Base-by-base conservation (phyloP, 306 rosid genomes). In the Carpinus fangiana region DNA sequence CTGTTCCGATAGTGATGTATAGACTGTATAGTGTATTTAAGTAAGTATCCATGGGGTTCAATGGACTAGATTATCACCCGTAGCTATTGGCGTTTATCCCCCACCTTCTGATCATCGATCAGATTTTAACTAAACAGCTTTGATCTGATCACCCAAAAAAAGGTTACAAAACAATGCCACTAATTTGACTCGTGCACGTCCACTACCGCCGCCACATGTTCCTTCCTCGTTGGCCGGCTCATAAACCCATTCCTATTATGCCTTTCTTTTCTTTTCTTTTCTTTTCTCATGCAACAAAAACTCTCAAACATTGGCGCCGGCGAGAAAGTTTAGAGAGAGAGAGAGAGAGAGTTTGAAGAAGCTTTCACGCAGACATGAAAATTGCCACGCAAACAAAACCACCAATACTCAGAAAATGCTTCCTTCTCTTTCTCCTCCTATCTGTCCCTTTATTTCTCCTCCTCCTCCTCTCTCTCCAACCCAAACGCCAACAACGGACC, bases 341-440 rank as follows among this genome's bases (percentile, higher is more conserved):
- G 46, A n/a, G 73, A 9, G 14, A 21, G 6, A n/a, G 21, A 56
- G 8, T 28, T 12, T 54, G 21, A 59, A 57, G 31, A 16, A 43
- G 8, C 26, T 23, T 21, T 36, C 75, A 54, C 47, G 74, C 80
- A 81, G 73, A 74, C 54, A 91, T 91, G 97, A 91, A 86, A 90
- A 48, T 31, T 31, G 3, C 57, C 71, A 70, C 73, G 6, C 74
- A 51, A 36, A 59, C 86, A 20, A 91, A 86, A 45, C 84, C 78
- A 60, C 43, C 78, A 52, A 73, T 84, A 20, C 79, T 86, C 78
- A 87, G 14, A 23, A 59, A 82, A 70, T 91, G 69, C 83, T 84
- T 91, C 31, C 71, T 91, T 12, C 70, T 84, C 66, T 91, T 88
- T 13, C 85, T 87, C 80, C 82, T 91, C 70, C 84, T 91, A 85